Conservation (phyloP, 2,329 filamentous ascomycete species). For the Botrytis fabae region DNA sequence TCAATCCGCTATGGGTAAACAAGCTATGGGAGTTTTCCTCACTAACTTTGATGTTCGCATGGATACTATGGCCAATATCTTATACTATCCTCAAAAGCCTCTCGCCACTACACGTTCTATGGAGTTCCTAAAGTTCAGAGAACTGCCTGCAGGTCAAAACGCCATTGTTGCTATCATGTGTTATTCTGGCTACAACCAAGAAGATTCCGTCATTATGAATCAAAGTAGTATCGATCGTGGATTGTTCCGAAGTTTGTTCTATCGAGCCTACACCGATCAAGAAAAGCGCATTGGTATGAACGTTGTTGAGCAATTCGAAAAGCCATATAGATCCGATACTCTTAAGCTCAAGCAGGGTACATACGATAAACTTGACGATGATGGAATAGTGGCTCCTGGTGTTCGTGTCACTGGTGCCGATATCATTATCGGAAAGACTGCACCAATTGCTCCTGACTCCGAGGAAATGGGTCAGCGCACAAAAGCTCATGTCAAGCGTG, state of each 20-base stretch:
- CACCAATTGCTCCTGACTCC: slow-evolving; percentile 87
- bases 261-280: slow-evolving; percentile 93
- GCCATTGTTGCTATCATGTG: slow-evolving; percentile 97
- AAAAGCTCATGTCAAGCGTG: slow-evolving; percentile 85
- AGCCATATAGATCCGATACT: slow-evolving; percentile 84
- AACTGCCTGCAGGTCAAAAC: slow-evolving; percentile 94
- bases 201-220: slow-evolving; percentile 99
- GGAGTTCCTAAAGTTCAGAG: slow-evolving; percentile 98
- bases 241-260: slow-evolving; percentile 96
- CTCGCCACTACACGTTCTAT: slow-evolving; percentile 94
- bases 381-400: slow-evolving; percentile 91
- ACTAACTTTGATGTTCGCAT: slow-evolving; percentile 97
- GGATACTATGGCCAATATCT: slow-evolving; percentile 99
- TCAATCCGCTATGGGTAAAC: slow-evolving; percentile 99
- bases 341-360: slow-evolving; percentile 91
- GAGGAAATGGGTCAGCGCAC: slow-evolving; percentile 93
- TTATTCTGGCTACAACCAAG: slow-evolving; percentile 98
- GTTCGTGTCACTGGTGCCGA: slow-evolving; percentile 95
- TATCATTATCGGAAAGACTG: slow-evolving; percentile 98
- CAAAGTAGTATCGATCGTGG: slow-evolving; percentile 98
- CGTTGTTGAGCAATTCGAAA: slow-evolving; percentile 92
- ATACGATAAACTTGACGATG: slow-evolving; percentile 96
- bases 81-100: slow-evolving; percentile 98
- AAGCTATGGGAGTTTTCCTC: slow-evolving; percentile 98
- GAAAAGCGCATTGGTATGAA: slow-evolving; percentile 96